Conservation (phyloP, 352 stramenopile species). For the Pythium grandisporangium region DNA sequence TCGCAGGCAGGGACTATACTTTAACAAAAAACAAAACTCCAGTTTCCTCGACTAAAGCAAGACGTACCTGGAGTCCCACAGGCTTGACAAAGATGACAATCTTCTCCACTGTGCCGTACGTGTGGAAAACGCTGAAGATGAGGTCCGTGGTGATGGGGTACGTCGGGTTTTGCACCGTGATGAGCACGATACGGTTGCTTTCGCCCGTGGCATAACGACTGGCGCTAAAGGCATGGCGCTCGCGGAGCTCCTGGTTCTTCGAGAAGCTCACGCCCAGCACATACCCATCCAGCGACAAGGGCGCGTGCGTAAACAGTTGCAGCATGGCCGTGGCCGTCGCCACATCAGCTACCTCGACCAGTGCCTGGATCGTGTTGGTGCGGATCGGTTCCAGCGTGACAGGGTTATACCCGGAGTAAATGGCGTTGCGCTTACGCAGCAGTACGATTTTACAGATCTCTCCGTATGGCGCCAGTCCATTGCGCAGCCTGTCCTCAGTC, state of each 20-base stretch:
- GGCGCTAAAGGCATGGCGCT: constrained; percentile 10
- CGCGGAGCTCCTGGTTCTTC: constrained; percentile 54
- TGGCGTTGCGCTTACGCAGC: constrained; percentile 40
- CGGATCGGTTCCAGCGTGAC: constrained; percentile 17
- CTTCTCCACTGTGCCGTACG: constrained; percentile 45
- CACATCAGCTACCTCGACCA: constrained; percentile 29
- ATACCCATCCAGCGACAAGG: constrained; percentile 13
- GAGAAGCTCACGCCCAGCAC: constrained; percentile 29
- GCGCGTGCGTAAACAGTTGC: constrained; percentile 11
- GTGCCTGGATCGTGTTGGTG: constrained; percentile 31
- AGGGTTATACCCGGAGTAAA: constrained; percentile 31
- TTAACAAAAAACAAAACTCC: too few relatives aligned
- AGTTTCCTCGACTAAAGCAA: too few relatives aligned
- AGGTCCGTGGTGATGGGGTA: constrained; percentile 50
- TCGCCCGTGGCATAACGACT: constrained; percentile 7
- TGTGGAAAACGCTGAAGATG: constrained; percentile 32
- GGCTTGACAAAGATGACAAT: constrained; percentile 56
- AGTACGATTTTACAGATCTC: constrained; percentile 30
- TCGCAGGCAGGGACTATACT: too few relatives aligned
- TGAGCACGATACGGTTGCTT: constrained; percentile 48
- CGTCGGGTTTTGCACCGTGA: constrained; percentile 59
- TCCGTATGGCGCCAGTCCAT: constrained; percentile 15
- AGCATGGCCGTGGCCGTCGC: constrained; percentile 20
- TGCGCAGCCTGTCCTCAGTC: constrained; percentile 26
- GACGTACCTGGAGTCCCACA: constrained; percentile 30